Base-by-base conservation (phyloP, 1,284 basidiomycete species). In the Tylopilus orsonianus region DNA sequence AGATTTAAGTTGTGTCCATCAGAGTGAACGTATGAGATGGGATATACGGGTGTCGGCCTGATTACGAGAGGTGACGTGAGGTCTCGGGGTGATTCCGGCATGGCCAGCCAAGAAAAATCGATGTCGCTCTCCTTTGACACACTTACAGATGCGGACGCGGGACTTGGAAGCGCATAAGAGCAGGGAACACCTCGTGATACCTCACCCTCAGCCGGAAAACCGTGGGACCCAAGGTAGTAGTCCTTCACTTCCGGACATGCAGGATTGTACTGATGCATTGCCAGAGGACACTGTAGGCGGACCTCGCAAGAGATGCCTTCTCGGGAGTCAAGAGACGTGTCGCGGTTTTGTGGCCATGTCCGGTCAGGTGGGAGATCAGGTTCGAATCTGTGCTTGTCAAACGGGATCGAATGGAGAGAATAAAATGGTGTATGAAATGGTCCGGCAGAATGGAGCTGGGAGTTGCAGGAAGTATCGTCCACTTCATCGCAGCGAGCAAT, bases 41-140 rank as follows among this genome's bases (percentile, higher is more conserved):
- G 67, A 40, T 65, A 65, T 27, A 62, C 16, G 9, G 63, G 62
- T 22, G 51, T 69, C 6, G 63, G 63, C 44, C 45, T 64, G 49
- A 68, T 45, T 24, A 65, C 32, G 32, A 48, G 43, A 29, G 64
- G 62, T 16, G 56, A 45, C 37, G 46, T 42, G 35, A 42, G 36
- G 29, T 46, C 22, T 36, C 56, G 49, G 12, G 46, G 42, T n/a
- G 57, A 34, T 41, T 48, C 53, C 30, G 46, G 43, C 27, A 29
- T 14, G 13, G 34, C 22, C 33, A 27, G 42, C 27, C 34, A 29
- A 3, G 35, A 16, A 29, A 55, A 38, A 29, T 41, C 41, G 3
- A 42, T 34, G 7, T 39, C 19, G 18, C 23, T 23, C 14, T 37
- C 43, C 26, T 48, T 41, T 14, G 45, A 46, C 40, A 26, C 26